A percentile compares a stretch with the other conserved stretches of the same genome.
Conservation (phyloP, 768 basidiomycete genomes). For the Leccinum disarticulatum region DNA sequence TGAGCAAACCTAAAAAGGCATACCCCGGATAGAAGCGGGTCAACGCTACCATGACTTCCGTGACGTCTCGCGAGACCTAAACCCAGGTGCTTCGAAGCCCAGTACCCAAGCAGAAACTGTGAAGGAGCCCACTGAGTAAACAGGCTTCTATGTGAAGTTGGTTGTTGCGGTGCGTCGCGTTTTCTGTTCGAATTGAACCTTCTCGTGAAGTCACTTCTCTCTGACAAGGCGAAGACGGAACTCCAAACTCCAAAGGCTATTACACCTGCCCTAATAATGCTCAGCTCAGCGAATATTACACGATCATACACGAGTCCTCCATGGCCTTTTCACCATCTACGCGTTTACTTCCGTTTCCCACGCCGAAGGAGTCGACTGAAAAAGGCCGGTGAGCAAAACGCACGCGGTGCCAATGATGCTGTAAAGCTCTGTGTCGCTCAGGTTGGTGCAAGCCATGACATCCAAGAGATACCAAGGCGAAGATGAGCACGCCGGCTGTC, state of each 20-base stretch:
- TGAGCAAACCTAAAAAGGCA: slow-evolving; percentile 14
- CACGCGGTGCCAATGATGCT: background rate
- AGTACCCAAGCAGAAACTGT: background rate
- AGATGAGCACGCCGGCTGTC: background rate
- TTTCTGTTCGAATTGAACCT: background rate
- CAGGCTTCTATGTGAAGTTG: background rate
- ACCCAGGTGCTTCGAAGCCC: background rate
- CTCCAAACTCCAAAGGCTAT: background rate
- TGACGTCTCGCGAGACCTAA: background rate
- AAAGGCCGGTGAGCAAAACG: background rate
- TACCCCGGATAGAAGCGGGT: background rate
- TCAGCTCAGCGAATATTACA: background rate
- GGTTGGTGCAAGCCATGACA: background rate
- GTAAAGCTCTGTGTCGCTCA: background rate
- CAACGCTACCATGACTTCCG: background rate
- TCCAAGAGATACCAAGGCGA: background rate
- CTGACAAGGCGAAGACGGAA: background rate
- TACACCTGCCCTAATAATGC: background rate
- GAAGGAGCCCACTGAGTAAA: background rate
- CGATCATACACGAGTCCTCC: background rate
- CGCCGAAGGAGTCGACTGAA: background rate
- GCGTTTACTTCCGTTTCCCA: background rate
- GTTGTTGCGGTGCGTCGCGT: background rate
- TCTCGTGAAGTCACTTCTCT: background rate
- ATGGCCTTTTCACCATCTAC: background rate